Evolutionary conservation across 164 flowering plant species (phyloP).

Genomic region (Kalanchoe fedtschenkoi): DNA sequence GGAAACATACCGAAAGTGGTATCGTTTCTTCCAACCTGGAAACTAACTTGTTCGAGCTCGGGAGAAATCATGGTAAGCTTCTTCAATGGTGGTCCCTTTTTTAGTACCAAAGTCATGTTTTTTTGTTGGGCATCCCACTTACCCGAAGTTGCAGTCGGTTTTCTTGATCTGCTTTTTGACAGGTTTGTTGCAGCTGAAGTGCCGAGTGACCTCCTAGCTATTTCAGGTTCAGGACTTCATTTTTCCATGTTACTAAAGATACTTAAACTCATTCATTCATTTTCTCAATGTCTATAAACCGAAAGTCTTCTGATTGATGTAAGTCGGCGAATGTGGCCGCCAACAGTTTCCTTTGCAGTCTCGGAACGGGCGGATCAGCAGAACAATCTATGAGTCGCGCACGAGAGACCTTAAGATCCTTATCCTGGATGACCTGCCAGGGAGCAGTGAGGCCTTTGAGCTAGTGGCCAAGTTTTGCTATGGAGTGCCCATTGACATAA

Average conservation of each 20-base stretch:
- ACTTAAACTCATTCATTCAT: neutral
- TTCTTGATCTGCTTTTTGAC: no score
- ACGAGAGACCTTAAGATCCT: neutral
- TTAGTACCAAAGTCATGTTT: neutral
- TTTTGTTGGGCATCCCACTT: neutral
- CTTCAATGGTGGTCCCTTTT: neutral
- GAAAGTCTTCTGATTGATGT: no score
- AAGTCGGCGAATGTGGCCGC: neutral
- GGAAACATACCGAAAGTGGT: neutral
- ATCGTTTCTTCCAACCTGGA: neutral
- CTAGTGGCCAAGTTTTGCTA: constrained; percentile 11
- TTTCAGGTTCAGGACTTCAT: constrained; percentile 2
- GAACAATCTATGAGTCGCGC: neutral
- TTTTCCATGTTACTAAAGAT: constrained; percentile 1
- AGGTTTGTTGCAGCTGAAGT: neutral
- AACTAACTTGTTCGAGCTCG: neutral
- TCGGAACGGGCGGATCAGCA: constrained; percentile 7
- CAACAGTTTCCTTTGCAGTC: constrained; percentile 9
- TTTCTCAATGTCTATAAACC: no score
- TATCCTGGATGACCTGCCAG: constrained; percentile 6
- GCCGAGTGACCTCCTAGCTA: neutral
- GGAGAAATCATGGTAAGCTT: neutral
- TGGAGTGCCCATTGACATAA: constrained; percentile 5
- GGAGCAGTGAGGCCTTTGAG: constrained; percentile 8
- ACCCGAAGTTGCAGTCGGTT: no score